Evolutionary conservation across 441 rosid species (phyloP).

Genomic region (Macaranga tanarius): DNA sequence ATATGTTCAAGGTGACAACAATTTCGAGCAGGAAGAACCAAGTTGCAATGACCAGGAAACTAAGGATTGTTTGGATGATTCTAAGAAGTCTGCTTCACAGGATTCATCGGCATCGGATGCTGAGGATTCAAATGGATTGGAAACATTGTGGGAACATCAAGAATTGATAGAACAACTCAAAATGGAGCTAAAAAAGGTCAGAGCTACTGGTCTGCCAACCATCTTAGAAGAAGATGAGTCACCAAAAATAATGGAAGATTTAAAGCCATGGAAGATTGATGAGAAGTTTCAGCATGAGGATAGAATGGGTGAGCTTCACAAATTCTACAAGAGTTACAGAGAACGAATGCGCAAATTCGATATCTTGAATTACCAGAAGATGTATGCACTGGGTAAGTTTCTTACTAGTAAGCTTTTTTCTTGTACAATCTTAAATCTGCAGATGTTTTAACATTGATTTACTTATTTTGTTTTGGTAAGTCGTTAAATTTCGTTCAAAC

Average conservation of each 20-base stretch:
- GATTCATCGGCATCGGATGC: conserved; percentile 24
- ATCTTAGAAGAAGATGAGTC: conserved; percentile 71
- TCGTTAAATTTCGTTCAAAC: background rate
- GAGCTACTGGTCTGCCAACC: conserved; percentile 82
- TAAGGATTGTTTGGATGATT: conserved; percentile 11
- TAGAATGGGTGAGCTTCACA: conserved; percentile 75
- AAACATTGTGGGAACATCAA: conserved; percentile 86
- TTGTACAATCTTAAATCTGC: background rate
- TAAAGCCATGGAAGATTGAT: conserved; percentile 91
- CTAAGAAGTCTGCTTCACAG: conserved; percentile 15
- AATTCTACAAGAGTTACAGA: conserved; percentile 76
- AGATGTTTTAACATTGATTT: background rate
- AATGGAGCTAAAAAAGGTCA: conserved; percentile 83
- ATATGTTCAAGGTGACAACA: conserved; percentile 11
- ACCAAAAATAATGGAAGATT: conserved; percentile 69
- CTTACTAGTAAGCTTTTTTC: background rate
- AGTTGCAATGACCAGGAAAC: conserved; percentile 11
- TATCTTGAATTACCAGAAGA: conserved; percentile 85
- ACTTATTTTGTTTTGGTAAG: background rate
- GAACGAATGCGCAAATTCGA: conserved; percentile 89
- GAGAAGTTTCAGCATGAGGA: conserved; percentile 59
- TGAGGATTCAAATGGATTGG: conserved; percentile 53
- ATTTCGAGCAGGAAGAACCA: conserved; percentile 15
- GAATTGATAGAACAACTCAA: conserved; percentile 84
- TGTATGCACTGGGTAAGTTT: conserved; percentile 78